Evolutionary conservation across 1,284 basidiomycete genomes (phyloP).

Genomic region (Uromyces viciae-fabae): DNA sequence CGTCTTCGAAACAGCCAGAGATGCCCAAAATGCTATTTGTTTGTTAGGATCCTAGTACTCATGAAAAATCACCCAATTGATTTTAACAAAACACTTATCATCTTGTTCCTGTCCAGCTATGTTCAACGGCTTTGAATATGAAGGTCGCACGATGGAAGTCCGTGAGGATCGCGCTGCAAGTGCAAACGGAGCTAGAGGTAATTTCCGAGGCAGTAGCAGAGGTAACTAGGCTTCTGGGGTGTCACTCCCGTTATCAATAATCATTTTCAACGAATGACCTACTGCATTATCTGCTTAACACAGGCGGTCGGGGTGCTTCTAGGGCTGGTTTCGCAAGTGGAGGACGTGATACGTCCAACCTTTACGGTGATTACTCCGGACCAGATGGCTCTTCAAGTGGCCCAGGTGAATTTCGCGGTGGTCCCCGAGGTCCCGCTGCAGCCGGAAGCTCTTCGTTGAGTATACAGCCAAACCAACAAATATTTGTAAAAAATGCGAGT

Average conservation of each 20-base stretch:
- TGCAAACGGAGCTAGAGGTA: constrained; percentile 57
- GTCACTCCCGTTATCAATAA: constrained; percentile 45
- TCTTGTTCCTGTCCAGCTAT: constrained; percentile 64
- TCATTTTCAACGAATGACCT: constrained; percentile 19
- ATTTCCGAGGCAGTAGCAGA: constrained; percentile 48
- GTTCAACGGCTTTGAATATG: constrained; percentile 93
- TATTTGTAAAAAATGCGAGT: constrained; percentile 93
- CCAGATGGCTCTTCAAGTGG: constrained; percentile 58
- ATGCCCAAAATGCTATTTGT: constrained; percentile 87
- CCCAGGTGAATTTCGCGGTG: constrained; percentile 54
- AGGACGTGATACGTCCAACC: constrained; percentile 65
- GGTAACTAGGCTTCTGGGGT: constrained; percentile 50
- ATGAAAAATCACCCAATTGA: no score
- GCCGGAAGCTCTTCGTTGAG: constrained; percentile 56
- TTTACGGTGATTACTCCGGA: constrained; percentile 76
- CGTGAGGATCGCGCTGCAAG: constrained; percentile 64
- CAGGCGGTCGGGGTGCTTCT: constrained; percentile 62
- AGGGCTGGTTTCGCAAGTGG: constrained; percentile 60
- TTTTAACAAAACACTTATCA: no score
- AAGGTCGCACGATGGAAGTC: constrained; percentile 83
- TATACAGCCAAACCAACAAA: constrained; percentile 85
- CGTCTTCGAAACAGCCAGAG: constrained; percentile 83
- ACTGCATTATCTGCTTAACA: not conserved
- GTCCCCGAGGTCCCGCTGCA: constrained; percentile 55
- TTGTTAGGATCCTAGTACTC: constrained; percentile 53